Conservation (phyloP, 2,329 filamentous ascomycete genomes). For the Thelonectria rubi region DNA sequence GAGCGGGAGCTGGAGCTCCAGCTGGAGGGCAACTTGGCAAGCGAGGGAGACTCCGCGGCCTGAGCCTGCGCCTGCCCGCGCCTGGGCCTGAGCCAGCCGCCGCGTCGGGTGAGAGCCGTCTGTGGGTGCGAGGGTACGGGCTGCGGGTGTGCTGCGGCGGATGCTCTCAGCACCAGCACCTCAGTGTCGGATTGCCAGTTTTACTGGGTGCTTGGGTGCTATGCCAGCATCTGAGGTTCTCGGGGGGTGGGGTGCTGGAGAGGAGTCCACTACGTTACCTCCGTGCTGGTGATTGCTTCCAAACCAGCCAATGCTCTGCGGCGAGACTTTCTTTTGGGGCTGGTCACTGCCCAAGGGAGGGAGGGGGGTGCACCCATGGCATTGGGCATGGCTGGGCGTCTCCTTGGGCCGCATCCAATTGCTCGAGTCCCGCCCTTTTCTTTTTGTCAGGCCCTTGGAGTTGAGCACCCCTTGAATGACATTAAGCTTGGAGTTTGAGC, state of each 20-base stretch:
- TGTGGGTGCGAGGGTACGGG: constrained; percentile 16
- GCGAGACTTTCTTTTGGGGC: constrained; percentile 17
- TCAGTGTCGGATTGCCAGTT: background rate
- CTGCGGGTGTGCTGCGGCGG: constrained; percentile 7
- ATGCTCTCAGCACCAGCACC: background rate
- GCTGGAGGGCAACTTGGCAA: constrained; percentile 8
- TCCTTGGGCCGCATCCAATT: constrained; percentile 10
- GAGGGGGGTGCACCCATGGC: constrained; percentile 8
- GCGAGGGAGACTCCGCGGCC: background rate
- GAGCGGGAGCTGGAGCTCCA: constrained; percentile 14
- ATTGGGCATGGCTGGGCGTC: constrained; percentile 18
- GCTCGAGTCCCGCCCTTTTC: background rate
- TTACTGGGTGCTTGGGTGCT: background rate
- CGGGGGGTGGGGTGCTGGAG: background rate
- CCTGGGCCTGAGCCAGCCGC: constrained; percentile 21
- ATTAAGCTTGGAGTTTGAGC: background rate
- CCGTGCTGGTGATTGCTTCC: background rate
- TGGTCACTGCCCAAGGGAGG: constrained; percentile 1
- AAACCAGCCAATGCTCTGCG: constrained; percentile 2
- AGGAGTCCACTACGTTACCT: background rate
- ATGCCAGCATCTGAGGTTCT: background rate
- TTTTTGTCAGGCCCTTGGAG: background rate
- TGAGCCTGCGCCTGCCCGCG: constrained; percentile 1
- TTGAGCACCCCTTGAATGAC: constrained; percentile 3
- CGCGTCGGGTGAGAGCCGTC: constrained; percentile 14